A percentile compares a stretch with the other conserved stretches of the same genome.
Evolutionary conservation across 1,139 yeast genomes (phyloP).

Genomic region (Ogataea hybrid): DNA sequence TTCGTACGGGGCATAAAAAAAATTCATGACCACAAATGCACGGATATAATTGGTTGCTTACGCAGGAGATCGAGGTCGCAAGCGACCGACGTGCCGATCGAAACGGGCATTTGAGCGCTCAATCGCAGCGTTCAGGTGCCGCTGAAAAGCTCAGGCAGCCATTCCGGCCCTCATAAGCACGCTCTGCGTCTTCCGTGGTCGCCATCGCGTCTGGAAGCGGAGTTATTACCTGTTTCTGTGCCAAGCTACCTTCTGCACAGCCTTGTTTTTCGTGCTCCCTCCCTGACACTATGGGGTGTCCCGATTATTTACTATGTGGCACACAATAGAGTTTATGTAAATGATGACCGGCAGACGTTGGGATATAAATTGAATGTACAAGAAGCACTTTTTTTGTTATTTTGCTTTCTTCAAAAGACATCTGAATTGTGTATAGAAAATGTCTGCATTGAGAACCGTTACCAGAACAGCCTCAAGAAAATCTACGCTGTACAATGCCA

Average conservation of each 20-base stretch:
- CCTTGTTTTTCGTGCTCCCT: slow-evolving; percentile 6
- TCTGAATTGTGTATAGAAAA: slow-evolving; percentile 7
- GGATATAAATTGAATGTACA: slow-evolving; percentile 10
- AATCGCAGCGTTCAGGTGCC: not conserved
- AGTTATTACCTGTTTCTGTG: not conserved
- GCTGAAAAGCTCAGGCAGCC: not conserved
- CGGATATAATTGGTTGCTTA: slow-evolving; percentile 12
- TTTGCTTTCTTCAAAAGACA: slow-evolving; percentile 6
- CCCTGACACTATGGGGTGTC: slow-evolving; percentile 11
- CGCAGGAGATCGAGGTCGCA: slow-evolving; percentile 9
- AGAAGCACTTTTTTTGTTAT: slow-evolving; percentile 5
- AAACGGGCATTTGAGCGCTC: not conserved
- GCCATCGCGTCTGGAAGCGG: not conserved
- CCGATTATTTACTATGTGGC: slow-evolving; percentile 10
- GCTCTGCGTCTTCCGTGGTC: not conserved
- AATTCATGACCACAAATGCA: slow-evolving; percentile 16
- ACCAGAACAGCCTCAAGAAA: slow-evolving; percentile 27
- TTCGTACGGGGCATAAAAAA: slow-evolving; percentile 7
- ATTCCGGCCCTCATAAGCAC: not conserved
- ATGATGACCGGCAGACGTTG: slow-evolving; percentile 8
- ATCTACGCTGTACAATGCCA: slow-evolving; percentile 27
- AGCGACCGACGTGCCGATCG: slow-evolving; percentile 7
- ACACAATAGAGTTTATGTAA: slow-evolving; percentile 11
- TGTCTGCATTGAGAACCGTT: slow-evolving; percentile 31
- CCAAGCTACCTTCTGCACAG: slow-evolving; percentile 5